Base-by-base conservation (phyloP, 2,329 filamentous ascomycete species). In the Amylocarpus encephaloides region DNA sequence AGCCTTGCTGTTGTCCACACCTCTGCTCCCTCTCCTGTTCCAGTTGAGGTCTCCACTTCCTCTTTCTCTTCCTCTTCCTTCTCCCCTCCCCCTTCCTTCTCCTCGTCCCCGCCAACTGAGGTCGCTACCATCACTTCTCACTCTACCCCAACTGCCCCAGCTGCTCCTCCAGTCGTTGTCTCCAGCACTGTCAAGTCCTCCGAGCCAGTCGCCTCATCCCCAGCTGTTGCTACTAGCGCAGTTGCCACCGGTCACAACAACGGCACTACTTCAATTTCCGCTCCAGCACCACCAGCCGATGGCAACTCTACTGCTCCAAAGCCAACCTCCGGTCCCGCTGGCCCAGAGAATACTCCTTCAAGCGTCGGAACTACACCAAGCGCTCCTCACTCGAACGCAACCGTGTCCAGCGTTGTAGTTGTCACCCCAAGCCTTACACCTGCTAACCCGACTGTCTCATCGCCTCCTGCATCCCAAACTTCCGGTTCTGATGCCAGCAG, bases 371-470 rank as follows among this genome's bases (percentile, higher is more conserved):
- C 38, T 15, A 15, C 38, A 15, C 38, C 38, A 40, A 16, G 12
- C 12, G n/a, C n/a, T 18, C 43, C 43, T 36, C 45, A 47, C 12
- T 10, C 15, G 7, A 47, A 47, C 29, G 15, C 45, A 35, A 47
- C 18, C 12, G 15, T 39, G 9, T 38, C 36, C 1, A 40, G 22
- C 22, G 33, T 47, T 47, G 34, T 40, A 16, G 45, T 47, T 40
- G 34, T 40, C 12, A 47, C 36, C 6, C 43, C 43, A 46, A 46
- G 22, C 2, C 15, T 33, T 34, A 16, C 42, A 18, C 42, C 45
- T 38, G 16, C 45, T 19, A 19, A 13, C 2, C 15, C 45, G 30
- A 15, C 45, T 33, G 15, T 26, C 6, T 22, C 34, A 16, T 29
- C 22, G 2, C 16, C 45, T 7, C 6, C 34, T 9, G 18, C 26